A percentile compares a stretch with the other conserved stretches of the same genome.
phyloP scores from a whole-genome alignment of 805 yeast genomes.

The Wickerhamomyces strasburgensis region DNA sequence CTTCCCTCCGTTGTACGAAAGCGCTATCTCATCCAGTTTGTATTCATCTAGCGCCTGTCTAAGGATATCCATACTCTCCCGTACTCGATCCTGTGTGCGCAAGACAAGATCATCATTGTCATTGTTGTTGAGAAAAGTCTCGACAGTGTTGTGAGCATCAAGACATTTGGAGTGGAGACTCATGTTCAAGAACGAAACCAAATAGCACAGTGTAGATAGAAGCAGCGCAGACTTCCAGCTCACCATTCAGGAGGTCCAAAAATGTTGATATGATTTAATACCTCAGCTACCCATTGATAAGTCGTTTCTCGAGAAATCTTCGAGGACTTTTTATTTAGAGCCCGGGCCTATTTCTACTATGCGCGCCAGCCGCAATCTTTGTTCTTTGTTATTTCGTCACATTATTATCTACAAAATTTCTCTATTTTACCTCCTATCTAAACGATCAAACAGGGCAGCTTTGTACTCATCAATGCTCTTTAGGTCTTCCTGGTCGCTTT shows the following conservation, averaged over 20 bases:
- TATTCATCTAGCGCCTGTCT: constrained; percentile 7
- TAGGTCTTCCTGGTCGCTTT: constrained; percentile 15
- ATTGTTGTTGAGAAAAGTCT: background rate
- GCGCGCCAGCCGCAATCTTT: no score
- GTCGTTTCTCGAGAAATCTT: no score
- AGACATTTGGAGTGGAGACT: constrained; percentile 1
- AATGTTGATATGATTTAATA: no score
- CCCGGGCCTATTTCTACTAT: no score
- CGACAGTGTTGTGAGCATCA: constrained; percentile 1
- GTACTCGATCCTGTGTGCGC: constrained; percentile 8
- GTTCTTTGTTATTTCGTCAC: no score
- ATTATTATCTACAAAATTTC: no score
- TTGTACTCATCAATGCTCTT: constrained; percentile 10
- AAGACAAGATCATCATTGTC: constrained; percentile 1
- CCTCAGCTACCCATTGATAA: no score
- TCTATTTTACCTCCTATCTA: no score
- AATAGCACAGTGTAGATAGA: background rate
- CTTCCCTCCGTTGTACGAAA: constrained; percentile 94
- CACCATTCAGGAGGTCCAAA: no score
- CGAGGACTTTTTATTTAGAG: no score
- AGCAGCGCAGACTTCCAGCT: background rate
- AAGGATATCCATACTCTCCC: constrained; percentile 5
- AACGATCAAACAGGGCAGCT: constrained; percentile 5
- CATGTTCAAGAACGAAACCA: background rate
- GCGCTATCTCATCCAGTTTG: constrained; percentile 47